phyloP scores from a whole-genome alignment of 495 filamentous ascomycete genomes.

The Aspergillus ellipticus region DNA sequence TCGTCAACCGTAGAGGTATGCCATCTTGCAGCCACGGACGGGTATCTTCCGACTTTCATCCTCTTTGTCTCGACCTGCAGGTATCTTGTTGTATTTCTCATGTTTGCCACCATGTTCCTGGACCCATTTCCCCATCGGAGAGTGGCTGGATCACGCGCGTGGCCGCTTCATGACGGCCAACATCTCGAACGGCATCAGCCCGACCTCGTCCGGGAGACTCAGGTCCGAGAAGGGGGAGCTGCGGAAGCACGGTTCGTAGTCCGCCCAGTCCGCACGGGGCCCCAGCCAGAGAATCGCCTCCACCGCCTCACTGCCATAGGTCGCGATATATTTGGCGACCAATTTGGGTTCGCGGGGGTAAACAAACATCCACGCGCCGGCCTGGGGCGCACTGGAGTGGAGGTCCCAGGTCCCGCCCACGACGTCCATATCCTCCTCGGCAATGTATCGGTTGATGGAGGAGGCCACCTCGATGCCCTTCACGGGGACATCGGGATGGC shows the following conservation, averaged over 20 bases:
- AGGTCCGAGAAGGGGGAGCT: slow-evolving; percentile 21
- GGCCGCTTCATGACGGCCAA: slow-evolving; percentile 20
- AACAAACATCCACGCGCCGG: slow-evolving; percentile 51
- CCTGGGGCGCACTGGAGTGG: slow-evolving; percentile 27
- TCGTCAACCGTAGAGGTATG: too few relatives aligned
- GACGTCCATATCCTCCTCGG: slow-evolving; percentile 33
- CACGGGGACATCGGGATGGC: slow-evolving; percentile 24
- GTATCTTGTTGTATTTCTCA: too few relatives aligned
- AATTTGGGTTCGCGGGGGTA: slow-evolving; percentile 51
- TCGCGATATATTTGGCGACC: slow-evolving; percentile 40
- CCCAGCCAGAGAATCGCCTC: slow-evolving; percentile 49
- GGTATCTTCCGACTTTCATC: too few relatives aligned
- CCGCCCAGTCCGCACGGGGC: slow-evolving; percentile 44
- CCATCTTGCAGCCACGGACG: too few relatives aligned
- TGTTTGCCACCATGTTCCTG: too few relatives aligned
- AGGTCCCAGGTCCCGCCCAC: slow-evolving; percentile 45
- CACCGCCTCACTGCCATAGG: slow-evolving; percentile 20
- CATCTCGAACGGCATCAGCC: slow-evolving; percentile 33
- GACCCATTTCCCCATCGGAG: too few relatives aligned
- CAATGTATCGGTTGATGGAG: slow-evolving; percentile 44
- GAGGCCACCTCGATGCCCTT: slow-evolving; percentile 46
- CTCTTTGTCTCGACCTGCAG: too few relatives aligned
- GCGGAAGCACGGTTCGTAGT: slow-evolving; percentile 33
- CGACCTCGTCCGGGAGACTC: slow-evolving; percentile 22
- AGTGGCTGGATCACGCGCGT: too few relatives aligned